phyloP scores from a whole-genome alignment of 225 moss, liverwort and hornwort genomes.

The Pseudoscleropodium purum region DNA sequence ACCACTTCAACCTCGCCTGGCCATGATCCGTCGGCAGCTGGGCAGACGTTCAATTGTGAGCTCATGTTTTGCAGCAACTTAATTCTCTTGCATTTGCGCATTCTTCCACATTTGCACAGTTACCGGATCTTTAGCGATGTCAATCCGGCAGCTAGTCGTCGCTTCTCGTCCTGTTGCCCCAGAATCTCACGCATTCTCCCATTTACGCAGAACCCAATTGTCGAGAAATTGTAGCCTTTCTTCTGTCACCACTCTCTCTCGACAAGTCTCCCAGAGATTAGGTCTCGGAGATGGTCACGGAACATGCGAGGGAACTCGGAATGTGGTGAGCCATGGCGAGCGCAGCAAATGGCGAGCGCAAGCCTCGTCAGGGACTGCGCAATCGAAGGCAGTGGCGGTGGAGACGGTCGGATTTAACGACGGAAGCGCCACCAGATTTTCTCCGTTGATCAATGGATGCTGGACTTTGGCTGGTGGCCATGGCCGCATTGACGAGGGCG shows the following conservation, averaged over 20 bases:
- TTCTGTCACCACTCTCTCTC: not conserved
- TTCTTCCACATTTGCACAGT: not conserved
- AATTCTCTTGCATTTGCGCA: not conserved
- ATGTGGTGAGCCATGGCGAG: not conserved
- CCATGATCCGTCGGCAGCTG: not conserved
- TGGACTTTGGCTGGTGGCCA: slow-evolving; percentile 42
- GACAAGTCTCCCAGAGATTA: not conserved
- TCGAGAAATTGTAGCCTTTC: not conserved
- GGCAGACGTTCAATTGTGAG: not conserved
- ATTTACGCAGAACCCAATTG: not conserved
- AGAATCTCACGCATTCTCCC: not conserved
- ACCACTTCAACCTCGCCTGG: not conserved
- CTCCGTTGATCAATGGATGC: slow-evolving; percentile 34
- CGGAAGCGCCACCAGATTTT: slow-evolving; percentile 15
- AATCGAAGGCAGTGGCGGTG: not conserved
- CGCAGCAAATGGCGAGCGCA: slow-evolving; percentile 1
- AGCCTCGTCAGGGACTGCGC: slow-evolving; percentile 10
- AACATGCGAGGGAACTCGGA: not conserved
- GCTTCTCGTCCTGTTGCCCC: not conserved
- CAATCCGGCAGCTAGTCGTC: not conserved
- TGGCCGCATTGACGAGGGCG: slow-evolving; percentile 25
- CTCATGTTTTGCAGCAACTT: not conserved
- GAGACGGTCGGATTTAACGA: slow-evolving; percentile 28
- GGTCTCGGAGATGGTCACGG: not conserved
- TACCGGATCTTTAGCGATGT: not conserved